These are phyloP conservation scores for Calophaca sinica DNA, from an alignment of 306 rosid species.

Conservation along the genomic window DNA sequence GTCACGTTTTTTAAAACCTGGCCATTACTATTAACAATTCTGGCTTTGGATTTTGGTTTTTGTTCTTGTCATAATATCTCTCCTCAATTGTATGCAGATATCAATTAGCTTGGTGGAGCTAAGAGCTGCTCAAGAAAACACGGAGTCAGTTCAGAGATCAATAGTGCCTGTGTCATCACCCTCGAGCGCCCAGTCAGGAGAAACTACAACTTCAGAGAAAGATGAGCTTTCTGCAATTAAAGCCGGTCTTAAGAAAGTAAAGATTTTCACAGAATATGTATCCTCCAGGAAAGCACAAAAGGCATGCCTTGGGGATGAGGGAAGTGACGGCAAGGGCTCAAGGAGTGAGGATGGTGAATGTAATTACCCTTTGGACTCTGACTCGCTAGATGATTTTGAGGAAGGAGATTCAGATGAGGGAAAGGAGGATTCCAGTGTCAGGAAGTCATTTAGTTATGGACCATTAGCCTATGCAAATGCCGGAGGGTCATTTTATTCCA, in stretches of 20 bases:
- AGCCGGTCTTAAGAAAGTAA: constrained; percentile 92
- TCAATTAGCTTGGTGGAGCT: constrained; percentile 79
- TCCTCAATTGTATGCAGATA: constrained; percentile 56
- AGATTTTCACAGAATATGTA: constrained; percentile 74
- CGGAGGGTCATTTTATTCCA: constrained; percentile 71
- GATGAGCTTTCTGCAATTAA: constrained; percentile 89
- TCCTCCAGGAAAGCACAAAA: constrained; percentile 76
- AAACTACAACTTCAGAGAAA: constrained; percentile 62
- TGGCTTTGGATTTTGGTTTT: background rate
- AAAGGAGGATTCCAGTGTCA: constrained; percentile 67
- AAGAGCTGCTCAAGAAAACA: constrained; percentile 65
- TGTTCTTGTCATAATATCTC: background rate
- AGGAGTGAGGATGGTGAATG: constrained; percentile 82
- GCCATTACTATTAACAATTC: background rate
- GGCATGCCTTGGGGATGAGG: constrained; percentile 69
- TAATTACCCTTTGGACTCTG: constrained; percentile 77
- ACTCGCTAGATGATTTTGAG: constrained; percentile 77
- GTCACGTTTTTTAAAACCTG: too few species aligned
- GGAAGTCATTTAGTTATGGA: constrained; percentile 95
- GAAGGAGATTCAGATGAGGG: constrained; percentile 81
- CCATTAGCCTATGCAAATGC: constrained; percentile 87
- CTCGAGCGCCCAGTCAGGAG: constrained; percentile 55
- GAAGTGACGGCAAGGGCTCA: constrained; percentile 86
- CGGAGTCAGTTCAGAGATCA: constrained; percentile 64
- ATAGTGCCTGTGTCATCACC: constrained; percentile 68